Percentiles rank a stretch among this genome's conserved stretches.
Conservation (phyloP, 2,329 filamentous ascomycete genomes). For the Aspergillus arachidicola region DNA sequence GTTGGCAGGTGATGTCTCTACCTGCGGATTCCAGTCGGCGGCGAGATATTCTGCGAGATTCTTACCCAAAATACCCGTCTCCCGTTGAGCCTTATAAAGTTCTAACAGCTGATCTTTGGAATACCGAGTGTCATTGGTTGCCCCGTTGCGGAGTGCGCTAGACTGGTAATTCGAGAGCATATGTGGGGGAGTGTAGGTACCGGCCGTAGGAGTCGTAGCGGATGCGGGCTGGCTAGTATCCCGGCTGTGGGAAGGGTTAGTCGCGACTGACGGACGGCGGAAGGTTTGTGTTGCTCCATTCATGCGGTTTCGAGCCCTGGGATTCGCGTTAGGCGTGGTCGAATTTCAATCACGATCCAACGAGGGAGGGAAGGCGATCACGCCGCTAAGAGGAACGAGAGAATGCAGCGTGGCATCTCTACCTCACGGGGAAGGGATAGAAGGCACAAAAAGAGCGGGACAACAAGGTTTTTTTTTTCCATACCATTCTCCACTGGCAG, state of each 20-base stretch:
- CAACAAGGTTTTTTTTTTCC: slow-evolving; percentile 30
- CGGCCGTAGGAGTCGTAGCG: slow-evolving; percentile 45
- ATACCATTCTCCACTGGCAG: slow-evolving; percentile 73
- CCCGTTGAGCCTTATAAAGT: slow-evolving; percentile 65
- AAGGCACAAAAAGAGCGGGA: not conserved
- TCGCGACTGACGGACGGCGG: slow-evolving; percentile 64
- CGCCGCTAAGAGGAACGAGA: not conserved
- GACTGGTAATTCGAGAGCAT: slow-evolving; percentile 54
- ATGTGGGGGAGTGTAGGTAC: slow-evolving; percentile 64
- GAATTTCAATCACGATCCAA: slow-evolving; percentile 1
- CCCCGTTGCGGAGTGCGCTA: slow-evolving; percentile 55
- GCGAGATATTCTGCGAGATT: slow-evolving; percentile 70
- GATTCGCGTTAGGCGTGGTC: not conserved
- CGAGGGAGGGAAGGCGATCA: slow-evolving; percentile 7
- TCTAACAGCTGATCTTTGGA: slow-evolving; percentile 77
- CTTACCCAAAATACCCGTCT: slow-evolving; percentile 57
- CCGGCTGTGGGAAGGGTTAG: slow-evolving; percentile 52
- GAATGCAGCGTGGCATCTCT: not conserved
- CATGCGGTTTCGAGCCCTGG: slow-evolving; percentile 62
- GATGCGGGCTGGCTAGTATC: slow-evolving; percentile 45
- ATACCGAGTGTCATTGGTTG: slow-evolving; percentile 65
- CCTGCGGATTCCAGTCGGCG: slow-evolving; percentile 76
- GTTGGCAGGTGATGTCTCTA: slow-evolving; percentile 63
- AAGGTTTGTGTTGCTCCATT: slow-evolving; percentile 71
- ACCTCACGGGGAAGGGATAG: slow-evolving; percentile 2